Evolutionary conservation across 768 basidiomycete genomes (phyloP), one percentile per base, ranked within the genome.

Genomic region (Pleurotus pulmonarius): DNA sequence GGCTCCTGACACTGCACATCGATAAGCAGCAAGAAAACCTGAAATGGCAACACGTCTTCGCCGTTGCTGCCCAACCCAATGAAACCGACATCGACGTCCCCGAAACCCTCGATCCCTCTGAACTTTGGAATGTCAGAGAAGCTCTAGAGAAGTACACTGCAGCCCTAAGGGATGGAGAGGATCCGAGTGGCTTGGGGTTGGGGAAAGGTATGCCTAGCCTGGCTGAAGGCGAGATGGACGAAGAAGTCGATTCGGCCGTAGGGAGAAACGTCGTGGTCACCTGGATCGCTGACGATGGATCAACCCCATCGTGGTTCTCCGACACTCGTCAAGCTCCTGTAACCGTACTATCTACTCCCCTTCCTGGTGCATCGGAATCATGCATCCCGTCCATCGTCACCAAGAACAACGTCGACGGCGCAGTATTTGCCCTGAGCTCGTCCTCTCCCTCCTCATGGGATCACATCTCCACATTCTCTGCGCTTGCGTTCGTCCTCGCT

Each of bases 401-500:
- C 54, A 92, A 91, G 72, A 79, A 83, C 59, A 82, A 84, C 63
- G 73, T 94, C 44, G 91, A 94, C 64, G 90, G 90, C 3, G 74
- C 82, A 1, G 72, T 87, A 41, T 87, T 86, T 69, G 65, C 76
- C 5, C 70, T 89, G 25, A 67, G 71, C 44, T 63, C 70, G 0
- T 67, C 69, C 61, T 59, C 58, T 3, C 51, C 61, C 56, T 72
- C 79, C 5, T 58, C 57, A 26, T 96, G 91, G 94, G 75, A 64
- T 49, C 96, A 99, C 68, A 71, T 72, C 3, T 78, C 84, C n/a
- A 98, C 96, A 0, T 94, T 84, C 69, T 86, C 90, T 16, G 96
- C 94, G 0, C 80, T 99, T 22, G 82, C 93, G 0, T 99, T 98
- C 66, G 96, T 99, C 40, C 77, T 99, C 49, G 93, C 93, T 7